Percentiles rank a stretch among this genome's conserved stretches.
These are phyloP conservation scores for Tolypocladium inflatum DNA, from an alignment of 2,329 filamentous ascomycete species.

Conservation along the genomic window DNA sequence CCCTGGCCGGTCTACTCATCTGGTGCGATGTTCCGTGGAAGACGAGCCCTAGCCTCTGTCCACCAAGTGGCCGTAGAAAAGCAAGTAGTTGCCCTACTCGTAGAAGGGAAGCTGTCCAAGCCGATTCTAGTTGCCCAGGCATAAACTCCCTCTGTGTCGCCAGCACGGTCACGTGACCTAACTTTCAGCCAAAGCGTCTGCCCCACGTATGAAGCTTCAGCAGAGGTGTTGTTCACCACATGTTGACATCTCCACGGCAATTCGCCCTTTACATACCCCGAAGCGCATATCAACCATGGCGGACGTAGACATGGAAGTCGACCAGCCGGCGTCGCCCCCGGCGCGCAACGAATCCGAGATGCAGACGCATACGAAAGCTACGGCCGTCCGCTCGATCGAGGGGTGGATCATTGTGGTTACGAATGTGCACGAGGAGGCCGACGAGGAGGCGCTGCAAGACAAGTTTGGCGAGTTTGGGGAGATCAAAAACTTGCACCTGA, in stretches of 20 bases:
- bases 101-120: neutral
- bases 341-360: constrained; percentile 51
- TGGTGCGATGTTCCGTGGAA: neutral
- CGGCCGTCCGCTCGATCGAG: constrained; percentile 77
- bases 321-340: constrained; percentile 29
- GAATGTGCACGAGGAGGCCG: constrained; percentile 80
- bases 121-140: neutral
- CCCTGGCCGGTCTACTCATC: neutral
- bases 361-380: constrained; percentile 64
- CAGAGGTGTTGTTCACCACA: neutral
- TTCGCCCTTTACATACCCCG: neutral
- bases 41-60: neutral
- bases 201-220: neutral
- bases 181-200: neutral
- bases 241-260: neutral
- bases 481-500: constrained; percentile 80
- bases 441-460: constrained; percentile 74
- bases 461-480: constrained; percentile 77
- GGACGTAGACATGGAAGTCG: constrained; percentile 51
- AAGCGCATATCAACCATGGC: constrained; percentile 29
- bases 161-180: neutral
- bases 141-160: neutral
- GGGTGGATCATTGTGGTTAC: constrained; percentile 84
- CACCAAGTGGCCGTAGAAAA: neutral
- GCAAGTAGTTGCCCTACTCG: neutral